Conservation (phyloP, 192 early-diverging fungal genomes). For the Coemansia sp. region DNA sequence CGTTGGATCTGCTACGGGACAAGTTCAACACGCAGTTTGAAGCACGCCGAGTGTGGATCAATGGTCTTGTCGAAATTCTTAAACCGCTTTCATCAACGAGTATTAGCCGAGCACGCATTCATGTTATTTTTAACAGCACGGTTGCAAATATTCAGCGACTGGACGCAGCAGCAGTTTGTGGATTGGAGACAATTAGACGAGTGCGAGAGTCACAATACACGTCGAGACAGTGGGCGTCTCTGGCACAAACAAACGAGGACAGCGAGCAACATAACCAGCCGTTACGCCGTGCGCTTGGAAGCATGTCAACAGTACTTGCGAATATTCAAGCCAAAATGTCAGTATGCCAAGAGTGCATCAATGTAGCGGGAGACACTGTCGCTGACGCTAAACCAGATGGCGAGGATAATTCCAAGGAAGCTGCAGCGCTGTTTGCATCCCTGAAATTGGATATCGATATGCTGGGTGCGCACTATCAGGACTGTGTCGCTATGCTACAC, state of each 20-base stretch:
- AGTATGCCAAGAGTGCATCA: slow-evolving; percentile 25
- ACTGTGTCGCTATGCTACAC: slow-evolving; percentile 17
- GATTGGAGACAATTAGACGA: not conserved
- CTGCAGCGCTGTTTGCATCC: slow-evolving; percentile 41
- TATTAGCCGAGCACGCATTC: not conserved
- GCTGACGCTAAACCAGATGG: not conserved
- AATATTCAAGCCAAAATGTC: slow-evolving; percentile 31
- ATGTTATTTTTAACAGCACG: not conserved
- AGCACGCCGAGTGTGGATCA: slow-evolving; percentile 32
- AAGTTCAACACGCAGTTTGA: slow-evolving; percentile 28
- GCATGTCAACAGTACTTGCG: slow-evolving; percentile 19
- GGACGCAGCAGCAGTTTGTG: not conserved
- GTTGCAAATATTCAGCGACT: not conserved
- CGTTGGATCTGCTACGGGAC: slow-evolving; percentile 16
- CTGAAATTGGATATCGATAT: slow-evolving; percentile 44
- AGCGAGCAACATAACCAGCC: not conserved
- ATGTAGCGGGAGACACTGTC: not conserved
- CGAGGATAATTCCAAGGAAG: slow-evolving; percentile 8
- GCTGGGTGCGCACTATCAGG: slow-evolving; percentile 32
- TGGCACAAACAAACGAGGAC: not conserved
- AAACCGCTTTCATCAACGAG: not conserved
- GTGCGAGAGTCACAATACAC: slow-evolving; percentile 29
- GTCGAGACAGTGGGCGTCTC: slow-evolving; percentile 24
- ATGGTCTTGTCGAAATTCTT: slow-evolving; percentile 1
- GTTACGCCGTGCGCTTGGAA: slow-evolving; percentile 16